Base-by-base conservation (phyloP, 495 filamentous ascomycete genomes). In the Lindgomyces ingoldianus region DNA sequence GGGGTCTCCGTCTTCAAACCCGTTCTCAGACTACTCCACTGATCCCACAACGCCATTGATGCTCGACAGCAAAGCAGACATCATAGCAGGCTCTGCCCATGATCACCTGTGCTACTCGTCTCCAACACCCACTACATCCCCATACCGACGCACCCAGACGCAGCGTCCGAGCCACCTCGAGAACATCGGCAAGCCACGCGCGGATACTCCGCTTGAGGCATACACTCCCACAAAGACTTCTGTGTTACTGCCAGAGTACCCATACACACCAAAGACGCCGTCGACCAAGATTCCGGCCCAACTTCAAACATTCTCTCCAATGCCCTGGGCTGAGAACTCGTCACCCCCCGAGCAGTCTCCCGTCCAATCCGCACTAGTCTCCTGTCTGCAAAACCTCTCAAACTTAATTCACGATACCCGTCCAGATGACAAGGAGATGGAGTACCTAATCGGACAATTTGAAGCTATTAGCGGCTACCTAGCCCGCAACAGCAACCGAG, bases 371-470 rank as follows among this genome's bases (percentile, higher is more conserved):
- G 36, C 48, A 22, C 63, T 65, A 47, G 39, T 45, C 22, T 60
- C 63, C 11, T 60, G 55, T 30, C 36, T 65, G 1, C 4, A 1
- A 27, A 18, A 54, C 56, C 39, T 65, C 16, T 48, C 55, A 26
- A 16, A 55, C 55, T 47, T 65, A 1, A 65, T 60, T 24, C 33
- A 49, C 16, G 36, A 55, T 0, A 12, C 25, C 8, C 44, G 54
- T n/a, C 63, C 63, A 30, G 60, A 45, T 36, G 63, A 54, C 11
- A 26, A 45, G 4, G 54, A 65, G 24, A 65, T 65, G 63, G 55
- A 53, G 36, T 60, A 54, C 14, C 29, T 65, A 25, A 24, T 65
- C 57, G 19, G n/a, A 3, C 19, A 60, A 14, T 50, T 65, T 30
- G 63, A 65, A 42, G 21, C 16, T 8, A 60, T 65, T 14, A 33